Evolutionary conservation across 495 filamentous ascomycete species (phyloP), one percentile per base, ranked within the genome.

Genomic region (Penicillium lividum): DNA sequence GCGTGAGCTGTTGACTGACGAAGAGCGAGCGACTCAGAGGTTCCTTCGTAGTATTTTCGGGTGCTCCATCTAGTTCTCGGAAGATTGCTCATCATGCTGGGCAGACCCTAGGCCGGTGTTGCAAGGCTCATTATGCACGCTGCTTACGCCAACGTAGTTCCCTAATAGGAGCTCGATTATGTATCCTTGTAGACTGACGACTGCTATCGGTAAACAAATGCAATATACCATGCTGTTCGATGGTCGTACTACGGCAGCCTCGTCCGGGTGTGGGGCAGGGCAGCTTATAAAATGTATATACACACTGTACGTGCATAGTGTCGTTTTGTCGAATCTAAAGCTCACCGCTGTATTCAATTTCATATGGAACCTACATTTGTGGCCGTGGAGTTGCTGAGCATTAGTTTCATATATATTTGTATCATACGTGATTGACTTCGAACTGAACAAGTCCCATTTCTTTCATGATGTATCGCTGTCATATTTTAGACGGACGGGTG

Each of bases 351-450:
- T 48, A 30, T 15, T 40, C 10, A 40, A n/a, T 40, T n/a, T n/a
- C 3, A 48, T 48, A 30, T 6, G 45, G 27, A 28, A 30, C 45
- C 27, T 30, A 31, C 8, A 0, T 29, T 48, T 48, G 27, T 48
- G 27, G 45, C 45, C 27, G 13, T 30, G 25, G 45, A 30, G 45
- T 48, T 30, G 27, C 45, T 30, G 27, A 48, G 3, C 22, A 48
- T 48, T 48, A 48, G 45, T 9, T 30, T 28, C 27, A 48, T 48
- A 13, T 48, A 48, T 48, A 13, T 48, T 48, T 30, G 45, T 48
- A 48, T 48, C 27, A 48, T 48, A 48, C 45, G 45, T 48, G 45
- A 0, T 48, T 30, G 27, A 48, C 45, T 48, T 48, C 11, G 45
- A 48, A 48, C 15, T 29, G n/a, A 48, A 27, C n/a, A 16, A 30